Percentiles rank a stretch among this genome's conserved stretches.
These are phyloP conservation scores for Coemansia sp. DNA, from an alignment of 192 early-diverging fungal genomes.

Conservation along the genomic window DNA sequence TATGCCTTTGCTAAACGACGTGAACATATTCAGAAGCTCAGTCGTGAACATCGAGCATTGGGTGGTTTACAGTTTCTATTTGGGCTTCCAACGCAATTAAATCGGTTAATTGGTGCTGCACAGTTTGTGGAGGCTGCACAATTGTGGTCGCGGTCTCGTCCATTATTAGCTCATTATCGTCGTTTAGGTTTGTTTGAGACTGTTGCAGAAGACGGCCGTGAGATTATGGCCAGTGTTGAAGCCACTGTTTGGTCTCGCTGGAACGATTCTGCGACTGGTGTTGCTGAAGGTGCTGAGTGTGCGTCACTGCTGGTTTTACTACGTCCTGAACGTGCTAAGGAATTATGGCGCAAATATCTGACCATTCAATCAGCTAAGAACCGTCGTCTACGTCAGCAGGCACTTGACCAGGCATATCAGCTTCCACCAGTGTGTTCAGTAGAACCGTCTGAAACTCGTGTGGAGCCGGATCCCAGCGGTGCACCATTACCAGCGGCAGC, in stretches of 20 bases:
- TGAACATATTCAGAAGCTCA: constrained; percentile 72
- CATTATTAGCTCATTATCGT: constrained; percentile 75
- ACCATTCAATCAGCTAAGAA: constrained; percentile 45
- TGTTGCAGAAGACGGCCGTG: constrained; percentile 77
- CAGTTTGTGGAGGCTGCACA: constrained; percentile 74
- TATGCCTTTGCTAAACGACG: constrained; percentile 62
- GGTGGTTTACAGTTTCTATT: constrained; percentile 86
- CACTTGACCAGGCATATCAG: constrained; percentile 24
- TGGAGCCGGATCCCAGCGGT: constrained; percentile 13
- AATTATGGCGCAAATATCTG: constrained; percentile 46
- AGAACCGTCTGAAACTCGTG: not conserved
- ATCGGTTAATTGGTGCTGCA: constrained; percentile 57
- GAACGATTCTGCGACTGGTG: constrained; percentile 18
- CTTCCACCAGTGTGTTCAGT: constrained; percentile 9
- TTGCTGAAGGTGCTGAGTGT: constrained; percentile 41
- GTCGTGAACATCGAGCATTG: constrained; percentile 68
- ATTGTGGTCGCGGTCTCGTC: constrained; percentile 68
- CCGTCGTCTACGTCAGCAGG: constrained; percentile 17
- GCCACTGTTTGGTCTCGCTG: constrained; percentile 57
- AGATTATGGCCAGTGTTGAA: constrained; percentile 73
- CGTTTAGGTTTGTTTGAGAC: constrained; percentile 72
- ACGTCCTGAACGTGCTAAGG: constrained; percentile 18
- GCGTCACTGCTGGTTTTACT: constrained; percentile 45
- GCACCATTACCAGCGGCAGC: constrained; percentile 10
- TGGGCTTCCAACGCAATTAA: constrained; percentile 77